Percentiles rank a stretch among this genome's conserved stretches.
Evolutionary conservation across 805 yeast genomes (phyloP).

Genomic region (Lachancea mirantina): DNA sequence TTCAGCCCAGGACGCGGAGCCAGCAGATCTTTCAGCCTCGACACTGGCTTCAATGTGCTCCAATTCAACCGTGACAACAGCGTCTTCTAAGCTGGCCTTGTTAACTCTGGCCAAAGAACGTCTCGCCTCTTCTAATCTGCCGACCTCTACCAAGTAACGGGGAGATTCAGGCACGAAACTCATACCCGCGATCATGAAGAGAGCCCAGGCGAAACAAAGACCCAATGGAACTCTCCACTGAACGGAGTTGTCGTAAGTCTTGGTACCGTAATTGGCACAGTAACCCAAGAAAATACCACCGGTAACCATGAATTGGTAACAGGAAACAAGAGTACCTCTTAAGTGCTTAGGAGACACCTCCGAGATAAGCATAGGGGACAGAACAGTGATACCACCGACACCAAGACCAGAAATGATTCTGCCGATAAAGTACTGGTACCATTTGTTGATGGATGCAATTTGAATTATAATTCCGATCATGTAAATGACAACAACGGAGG

Average conservation of each 20-base stretch:
- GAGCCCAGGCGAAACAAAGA: conserved; percentile 42
- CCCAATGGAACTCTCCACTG: conserved; percentile 75
- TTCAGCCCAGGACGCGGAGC: conserved; percentile 59
- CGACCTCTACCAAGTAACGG: conserved; percentile 51
- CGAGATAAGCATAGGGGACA: conserved; percentile 65
- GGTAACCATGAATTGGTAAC: conserved; percentile 65
- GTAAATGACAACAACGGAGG: conserved; percentile 53
- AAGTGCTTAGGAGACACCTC: conserved; percentile 33
- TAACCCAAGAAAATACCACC: conserved; percentile 71
- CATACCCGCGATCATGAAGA: conserved; percentile 33
- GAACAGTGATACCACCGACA: conserved; percentile 70
- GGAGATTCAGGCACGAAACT: conserved; percentile 69
- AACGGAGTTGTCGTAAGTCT: conserved; percentile 33
- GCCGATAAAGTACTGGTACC: conserved; percentile 69
- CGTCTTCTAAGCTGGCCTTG: conserved; percentile 47
- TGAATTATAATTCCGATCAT: conserved; percentile 62
- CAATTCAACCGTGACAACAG: conserved; percentile 49
- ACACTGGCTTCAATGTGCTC: conserved; percentile 52
- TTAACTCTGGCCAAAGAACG: conserved; percentile 51
- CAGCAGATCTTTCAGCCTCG: conserved; percentile 53
- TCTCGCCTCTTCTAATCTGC: conserved; percentile 55
- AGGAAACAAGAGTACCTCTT: conserved; percentile 65
- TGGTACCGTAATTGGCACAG: conserved; percentile 60
- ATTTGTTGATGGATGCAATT: conserved; percentile 43
- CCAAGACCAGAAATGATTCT: conserved; percentile 65